Conservation (phyloP, 441 rosid species). For the Biscutella auriculata region DNA sequence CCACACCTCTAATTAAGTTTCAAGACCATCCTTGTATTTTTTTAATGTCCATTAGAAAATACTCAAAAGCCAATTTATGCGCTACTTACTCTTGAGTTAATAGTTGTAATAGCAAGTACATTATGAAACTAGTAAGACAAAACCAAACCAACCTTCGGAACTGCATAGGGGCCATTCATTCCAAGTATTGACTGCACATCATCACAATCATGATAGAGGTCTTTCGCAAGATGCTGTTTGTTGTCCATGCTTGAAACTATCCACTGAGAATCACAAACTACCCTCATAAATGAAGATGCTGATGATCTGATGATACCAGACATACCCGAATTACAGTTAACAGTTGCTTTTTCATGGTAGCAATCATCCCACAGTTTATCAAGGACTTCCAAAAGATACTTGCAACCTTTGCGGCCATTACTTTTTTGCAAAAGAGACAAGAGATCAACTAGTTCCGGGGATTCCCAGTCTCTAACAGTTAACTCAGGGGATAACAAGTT, state of each 20-base stretch:
- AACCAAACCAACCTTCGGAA: slow-evolving; percentile 67
- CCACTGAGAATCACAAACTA: slow-evolving; percentile 58
- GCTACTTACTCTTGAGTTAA: background rate
- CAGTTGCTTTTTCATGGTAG: slow-evolving; percentile 47
- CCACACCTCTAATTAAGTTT: background rate
- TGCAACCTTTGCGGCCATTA: slow-evolving; percentile 44
- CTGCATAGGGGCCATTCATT: slow-evolving; percentile 66
- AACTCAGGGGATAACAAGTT: slow-evolving; percentile 29
- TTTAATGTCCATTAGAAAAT: background rate
- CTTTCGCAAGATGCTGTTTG: slow-evolving; percentile 56
- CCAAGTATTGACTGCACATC: slow-evolving; percentile 70
- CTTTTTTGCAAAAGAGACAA: slow-evolving; percentile 35
- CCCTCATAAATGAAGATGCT: slow-evolving; percentile 60
- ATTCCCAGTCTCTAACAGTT: slow-evolving; percentile 77
- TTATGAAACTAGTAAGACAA: background rate
- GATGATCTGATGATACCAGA: slow-evolving; percentile 31
- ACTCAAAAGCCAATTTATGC: background rate
- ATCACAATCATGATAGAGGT: slow-evolving; percentile 74
- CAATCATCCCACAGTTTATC: slow-evolving; percentile 67
- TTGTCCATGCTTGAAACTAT: slow-evolving; percentile 66
- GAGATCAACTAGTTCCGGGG: slow-evolving; percentile 52
- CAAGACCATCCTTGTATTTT: slow-evolving; percentile 1
- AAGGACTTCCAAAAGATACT: slow-evolving; percentile 61
- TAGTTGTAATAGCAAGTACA: background rate
- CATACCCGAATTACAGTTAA: slow-evolving; percentile 26